Base-by-base conservation (phyloP, 768 basidiomycete genomes). In the Tricholoma matsutake region DNA sequence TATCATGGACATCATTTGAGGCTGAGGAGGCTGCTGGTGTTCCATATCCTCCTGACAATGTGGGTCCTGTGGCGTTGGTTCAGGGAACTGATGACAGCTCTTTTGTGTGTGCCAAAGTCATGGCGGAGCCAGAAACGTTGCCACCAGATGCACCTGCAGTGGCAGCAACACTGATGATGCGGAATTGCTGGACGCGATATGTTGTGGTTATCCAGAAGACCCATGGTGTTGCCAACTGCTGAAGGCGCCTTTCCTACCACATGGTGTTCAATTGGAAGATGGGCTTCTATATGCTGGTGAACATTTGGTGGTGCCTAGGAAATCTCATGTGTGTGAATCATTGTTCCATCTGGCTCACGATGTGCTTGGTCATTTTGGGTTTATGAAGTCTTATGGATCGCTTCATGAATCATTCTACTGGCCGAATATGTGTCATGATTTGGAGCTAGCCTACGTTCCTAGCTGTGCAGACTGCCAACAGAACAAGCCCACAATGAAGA, bases 381-480 rank as follows among this genome's bases (percentile, higher is more conserved):
- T 45, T 45, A 20, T 45, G 43, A 20, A 45, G n/a, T 45, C 16
- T 45, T 45, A 67, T 75, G 22, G 71, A 76, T 51, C 74, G 74
- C 58, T 66, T 75, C n/a, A n/a, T n/a, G n/a, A n/a, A n/a, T n/a
- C n/a, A n/a, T n/a, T n/a, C n/a, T n/a, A n/a, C n/a, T n/a, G n/a
- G n/a, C n/a, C n/a, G n/a, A n/a, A n/a, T n/a, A n/a, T n/a, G n/a
- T n/a, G n/a, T n/a, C n/a, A n/a, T n/a, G 71, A 8, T 39, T 39
- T 39, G 37, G 37, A 39, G 37, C 37, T 39, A 39, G 37, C 37
- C 37, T 39, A 39, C 13, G 37, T 39, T 39, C 37, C 37, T 39
- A 39, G 37, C 37, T 39, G 37, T 39, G 75, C 0, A 72, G 71
- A 0, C 52, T 76, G 2, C 72, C n/a, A n/a, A n/a, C n/a, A n/a